phyloP scores from a whole-genome alignment of 2,329 filamentous ascomycete genomes.

The Geosmithia flava region DNA sequence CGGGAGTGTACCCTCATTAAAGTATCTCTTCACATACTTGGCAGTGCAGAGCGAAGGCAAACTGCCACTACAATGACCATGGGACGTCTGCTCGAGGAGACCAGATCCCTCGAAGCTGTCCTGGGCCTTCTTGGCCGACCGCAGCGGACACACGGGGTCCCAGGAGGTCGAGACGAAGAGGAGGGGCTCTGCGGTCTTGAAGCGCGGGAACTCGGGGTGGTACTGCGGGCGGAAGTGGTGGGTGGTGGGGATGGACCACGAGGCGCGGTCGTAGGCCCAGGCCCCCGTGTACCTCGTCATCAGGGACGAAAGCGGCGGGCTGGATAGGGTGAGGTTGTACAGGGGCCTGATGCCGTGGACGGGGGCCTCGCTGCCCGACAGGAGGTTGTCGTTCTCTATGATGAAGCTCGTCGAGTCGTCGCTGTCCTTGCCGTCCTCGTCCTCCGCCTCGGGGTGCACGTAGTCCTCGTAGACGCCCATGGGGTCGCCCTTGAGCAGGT shows the following conservation, averaged over 20 bases:
- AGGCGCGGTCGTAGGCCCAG: background rate
- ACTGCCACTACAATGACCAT: conserved; percentile 28
- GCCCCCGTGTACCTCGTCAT: background rate
- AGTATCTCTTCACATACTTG: conserved; percentile 20
- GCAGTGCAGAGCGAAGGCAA: conserved; percentile 22
- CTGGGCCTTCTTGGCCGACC: conserved; percentile 22
- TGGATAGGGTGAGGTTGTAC: background rate
- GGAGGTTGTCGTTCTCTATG: background rate
- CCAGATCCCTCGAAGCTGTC: conserved; percentile 20
- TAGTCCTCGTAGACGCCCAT: conserved; percentile 23
- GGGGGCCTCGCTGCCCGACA: background rate
- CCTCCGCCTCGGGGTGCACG: too few relatives aligned
- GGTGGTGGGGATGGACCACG: conserved; percentile 15
- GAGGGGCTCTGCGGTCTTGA: conserved; percentile 21
- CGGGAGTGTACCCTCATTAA: conserved; percentile 24
- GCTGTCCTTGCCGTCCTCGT: background rate
- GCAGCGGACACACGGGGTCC: conserved; percentile 37
- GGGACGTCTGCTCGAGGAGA: conserved; percentile 26
- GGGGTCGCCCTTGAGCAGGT: conserved; percentile 24
- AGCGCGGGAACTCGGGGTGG: conserved; percentile 1
- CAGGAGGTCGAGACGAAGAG: conserved; percentile 17
- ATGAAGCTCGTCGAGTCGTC: background rate
- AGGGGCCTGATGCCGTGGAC: background rate
- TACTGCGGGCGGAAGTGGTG: conserved; percentile 11
- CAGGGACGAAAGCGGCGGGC: background rate